Evolutionary conservation across 176 grass and related monocot species (phyloP), one percentile per base, ranked within the genome.

Genomic region (Eleusine indica): DNA sequence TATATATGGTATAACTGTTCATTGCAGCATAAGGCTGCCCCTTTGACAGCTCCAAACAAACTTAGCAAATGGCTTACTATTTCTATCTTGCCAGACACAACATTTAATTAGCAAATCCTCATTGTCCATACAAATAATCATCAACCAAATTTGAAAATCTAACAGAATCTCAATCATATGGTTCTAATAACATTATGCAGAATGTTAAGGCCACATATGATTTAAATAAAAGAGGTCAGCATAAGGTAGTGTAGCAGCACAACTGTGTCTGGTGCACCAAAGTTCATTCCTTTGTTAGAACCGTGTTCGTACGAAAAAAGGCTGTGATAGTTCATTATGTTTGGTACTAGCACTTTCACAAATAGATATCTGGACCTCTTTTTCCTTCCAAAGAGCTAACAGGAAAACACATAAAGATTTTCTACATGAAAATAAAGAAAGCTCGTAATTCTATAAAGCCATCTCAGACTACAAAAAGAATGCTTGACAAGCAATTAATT

Each of bases 91-190:
- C 4, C 71, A 15, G 28, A 81, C 28, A 87, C 41, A 80, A 72
- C 16, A 46, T 61, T 70, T 68, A 47, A 89, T 84, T 61, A 84
- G 81, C 8, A 79, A 52, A 79, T 60, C 41, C 29, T 44, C n/a
- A 29, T 15, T 54, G 16, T 63, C 56, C 41, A 74, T 80, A 63
- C 74, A 68, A 68, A 46, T 9, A 17, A 58, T 48, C 21, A 70
- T 82, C 13, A 53, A 56, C 42, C 49, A 67, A 80, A 30, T 18
- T 84, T 75, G 30, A 22, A 80, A 79, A 85, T 29, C 14, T 58
- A 86, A 63, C 18, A 40, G 5, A 79, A 79, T 79, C 19, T 72
- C 37, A 22, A 69, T 29, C 30, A 14, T 18, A 77, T 62, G 18
- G 8, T 44, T 76, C 66, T 35, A 83, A 44, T 78, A 88, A 57